A percentile compares a stretch with the other conserved stretches of the same genome.
Conservation (phyloP, 1,284 basidiomycete species). For the Irpex sp. region DNA sequence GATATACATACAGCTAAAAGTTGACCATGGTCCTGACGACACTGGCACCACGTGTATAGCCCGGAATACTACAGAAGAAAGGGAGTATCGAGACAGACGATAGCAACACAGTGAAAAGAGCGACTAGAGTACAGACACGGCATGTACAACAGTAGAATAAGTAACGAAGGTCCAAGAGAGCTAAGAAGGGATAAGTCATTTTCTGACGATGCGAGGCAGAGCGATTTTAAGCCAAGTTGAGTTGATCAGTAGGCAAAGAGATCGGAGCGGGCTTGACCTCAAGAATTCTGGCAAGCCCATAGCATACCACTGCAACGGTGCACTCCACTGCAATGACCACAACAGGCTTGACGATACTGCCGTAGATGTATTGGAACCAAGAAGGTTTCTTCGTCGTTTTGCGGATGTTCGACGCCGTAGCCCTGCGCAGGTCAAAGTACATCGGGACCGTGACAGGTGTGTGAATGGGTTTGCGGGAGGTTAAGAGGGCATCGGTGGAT, state of each 20-base stretch:
- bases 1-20: too few relatives aligned
- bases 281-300: neutral
- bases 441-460: neutral
- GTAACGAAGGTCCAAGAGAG: too few relatives aligned
- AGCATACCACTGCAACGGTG: slow-evolving; percentile 2
- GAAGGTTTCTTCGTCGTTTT: neutral
- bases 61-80: too few relatives aligned
- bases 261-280: neutral
- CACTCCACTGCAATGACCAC: neutral
- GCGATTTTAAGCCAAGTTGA: neutral
- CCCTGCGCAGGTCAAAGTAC: neutral
- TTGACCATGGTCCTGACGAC: too few relatives aligned
- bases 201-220: too few relatives aligned
- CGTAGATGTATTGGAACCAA: neutral
- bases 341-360: neutral
- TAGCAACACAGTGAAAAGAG: too few relatives aligned
- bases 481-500: neutral
- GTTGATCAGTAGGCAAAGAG: neutral
- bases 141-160: too few relatives aligned
- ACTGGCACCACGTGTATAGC: too few relatives aligned
- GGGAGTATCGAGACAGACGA: too few relatives aligned
- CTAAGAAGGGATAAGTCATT: too few relatives aligned
- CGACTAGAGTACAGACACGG: too few relatives aligned
- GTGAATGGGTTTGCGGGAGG: neutral
- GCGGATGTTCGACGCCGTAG: neutral